phyloP scores from a whole-genome alignment of 1,284 basidiomycete species.

The Cutaneotrichosporon daszewskae region DNA sequence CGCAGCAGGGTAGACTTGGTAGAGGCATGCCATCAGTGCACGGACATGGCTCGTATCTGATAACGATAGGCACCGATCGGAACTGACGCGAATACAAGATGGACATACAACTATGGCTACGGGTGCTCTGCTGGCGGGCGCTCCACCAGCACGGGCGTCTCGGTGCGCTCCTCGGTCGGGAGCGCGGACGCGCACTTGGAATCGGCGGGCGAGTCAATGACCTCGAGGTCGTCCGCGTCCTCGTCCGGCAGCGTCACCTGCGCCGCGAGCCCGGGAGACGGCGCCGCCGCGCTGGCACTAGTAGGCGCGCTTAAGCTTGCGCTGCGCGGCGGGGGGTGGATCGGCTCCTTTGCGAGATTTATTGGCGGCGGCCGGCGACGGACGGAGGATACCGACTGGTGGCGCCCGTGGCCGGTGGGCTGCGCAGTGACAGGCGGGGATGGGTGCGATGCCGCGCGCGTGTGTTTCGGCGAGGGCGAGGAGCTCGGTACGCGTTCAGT shows the following conservation, averaged over 20 bases:
- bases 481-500: too few species aligned
- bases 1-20: too few species aligned
- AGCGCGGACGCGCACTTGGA: neutral
- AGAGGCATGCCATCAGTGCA: too few species aligned
- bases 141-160: too few species aligned
- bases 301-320: neutral
- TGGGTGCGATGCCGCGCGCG: neutral
- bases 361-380: conserved; percentile 1
- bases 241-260: too few species aligned
- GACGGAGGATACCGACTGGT: too few species aligned
- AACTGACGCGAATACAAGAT: too few species aligned
- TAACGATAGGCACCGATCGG: too few species aligned
- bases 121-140: too few species aligned
- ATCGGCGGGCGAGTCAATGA: neutral
- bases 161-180: neutral
- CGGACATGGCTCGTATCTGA: too few species aligned
- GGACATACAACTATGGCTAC: too few species aligned
- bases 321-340: neutral
- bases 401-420: too few species aligned
- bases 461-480: neutral
- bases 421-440: neutral
- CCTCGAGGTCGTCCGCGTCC: neutral
- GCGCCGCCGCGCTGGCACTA: neutral
- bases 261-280: neutral
- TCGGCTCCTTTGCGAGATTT: neutral